These are phyloP conservation scores for Thalassiosira delicatula DNA, from an alignment of 352 stramenopile genomes.

Conservation along the genomic window DNA sequence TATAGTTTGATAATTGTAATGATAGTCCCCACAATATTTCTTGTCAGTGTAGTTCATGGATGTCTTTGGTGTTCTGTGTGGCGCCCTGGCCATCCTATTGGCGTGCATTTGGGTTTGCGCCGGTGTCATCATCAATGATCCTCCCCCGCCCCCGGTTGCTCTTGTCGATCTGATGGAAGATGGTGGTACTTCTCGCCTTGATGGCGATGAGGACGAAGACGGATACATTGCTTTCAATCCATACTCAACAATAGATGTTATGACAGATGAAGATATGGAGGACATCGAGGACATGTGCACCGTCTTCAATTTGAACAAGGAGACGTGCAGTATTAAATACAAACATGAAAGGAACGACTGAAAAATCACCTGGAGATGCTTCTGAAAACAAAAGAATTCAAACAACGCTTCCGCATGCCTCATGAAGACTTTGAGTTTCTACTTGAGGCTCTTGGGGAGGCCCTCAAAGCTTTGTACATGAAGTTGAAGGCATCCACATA, in stretches of 20 bases:
- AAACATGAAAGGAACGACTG: background rate
- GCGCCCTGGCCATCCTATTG: background rate
- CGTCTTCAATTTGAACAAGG: background rate
- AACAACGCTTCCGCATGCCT: background rate
- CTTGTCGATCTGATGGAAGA: background rate
- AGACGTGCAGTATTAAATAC: background rate
- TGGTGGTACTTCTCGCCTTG: background rate
- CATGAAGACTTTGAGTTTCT: background rate
- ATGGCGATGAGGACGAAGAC: background rate
- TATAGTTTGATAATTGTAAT: no score
- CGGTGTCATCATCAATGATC: background rate
- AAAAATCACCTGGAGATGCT: background rate
- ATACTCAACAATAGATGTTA: background rate
- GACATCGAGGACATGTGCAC: background rate
- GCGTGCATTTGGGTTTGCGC: background rate
- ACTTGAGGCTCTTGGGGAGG: background rate
- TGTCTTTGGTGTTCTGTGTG: background rate
- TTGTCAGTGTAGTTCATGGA: no score
- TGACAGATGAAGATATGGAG: background rate
- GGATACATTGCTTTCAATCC: background rate
- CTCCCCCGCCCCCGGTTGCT: background rate
- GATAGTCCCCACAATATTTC: no score
- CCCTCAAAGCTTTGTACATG: background rate
- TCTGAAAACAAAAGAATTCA: background rate
- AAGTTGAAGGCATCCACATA: conserved; percentile 3